phyloP scores from a whole-genome alignment of 345 rosid genomes.

The Atalantia buxifolia region DNA sequence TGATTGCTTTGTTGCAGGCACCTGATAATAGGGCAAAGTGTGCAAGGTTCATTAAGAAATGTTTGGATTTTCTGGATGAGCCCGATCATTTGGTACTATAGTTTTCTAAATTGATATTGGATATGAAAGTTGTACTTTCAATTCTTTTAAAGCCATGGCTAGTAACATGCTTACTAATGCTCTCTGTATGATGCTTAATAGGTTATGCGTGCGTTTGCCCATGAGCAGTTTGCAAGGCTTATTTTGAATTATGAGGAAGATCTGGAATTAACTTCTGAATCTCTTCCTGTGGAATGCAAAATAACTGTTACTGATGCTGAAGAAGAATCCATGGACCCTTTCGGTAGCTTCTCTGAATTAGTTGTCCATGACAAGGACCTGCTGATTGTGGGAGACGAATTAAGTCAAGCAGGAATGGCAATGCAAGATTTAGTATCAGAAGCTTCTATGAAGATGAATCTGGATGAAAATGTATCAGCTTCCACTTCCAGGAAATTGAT shows the following conservation, averaged over 20 bases:
- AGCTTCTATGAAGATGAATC: slow-evolving; percentile 35
- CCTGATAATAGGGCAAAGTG: slow-evolving; percentile 68
- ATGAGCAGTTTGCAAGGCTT: slow-evolving; percentile 93
- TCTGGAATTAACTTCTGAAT: slow-evolving; percentile 55
- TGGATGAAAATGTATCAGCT: slow-evolving; percentile 34
- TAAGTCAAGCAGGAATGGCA: slow-evolving; percentile 22
- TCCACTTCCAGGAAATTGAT: slow-evolving; percentile 30
- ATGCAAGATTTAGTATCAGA: slow-evolving; percentile 28
- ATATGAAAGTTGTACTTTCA: neutral
- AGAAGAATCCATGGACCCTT: slow-evolving; percentile 48
- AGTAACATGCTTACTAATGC: slow-evolving; percentile 9
- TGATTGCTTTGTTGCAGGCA: slow-evolving; percentile 45
- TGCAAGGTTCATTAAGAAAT: slow-evolving; percentile 71
- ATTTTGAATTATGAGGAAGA: slow-evolving; percentile 68
- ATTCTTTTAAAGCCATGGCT: neutral
- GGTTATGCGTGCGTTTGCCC: slow-evolving; percentile 95
- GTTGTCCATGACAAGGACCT: slow-evolving; percentile 33
- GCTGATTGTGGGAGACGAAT: slow-evolving; percentile 28
- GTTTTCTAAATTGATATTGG: slow-evolving; percentile 8
- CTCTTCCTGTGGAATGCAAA: slow-evolving; percentile 52
- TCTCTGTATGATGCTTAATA: slow-evolving; percentile 27
- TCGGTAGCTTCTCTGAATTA: slow-evolving; percentile 33
- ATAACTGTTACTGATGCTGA: slow-evolving; percentile 48
- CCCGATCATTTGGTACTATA: slow-evolving; percentile 77
- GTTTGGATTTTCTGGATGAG: slow-evolving; percentile 79